These are phyloP conservation scores for Nemania diffusa DNA, from an alignment of 2,329 filamentous ascomycete genomes.

Conservation along the genomic window DNA sequence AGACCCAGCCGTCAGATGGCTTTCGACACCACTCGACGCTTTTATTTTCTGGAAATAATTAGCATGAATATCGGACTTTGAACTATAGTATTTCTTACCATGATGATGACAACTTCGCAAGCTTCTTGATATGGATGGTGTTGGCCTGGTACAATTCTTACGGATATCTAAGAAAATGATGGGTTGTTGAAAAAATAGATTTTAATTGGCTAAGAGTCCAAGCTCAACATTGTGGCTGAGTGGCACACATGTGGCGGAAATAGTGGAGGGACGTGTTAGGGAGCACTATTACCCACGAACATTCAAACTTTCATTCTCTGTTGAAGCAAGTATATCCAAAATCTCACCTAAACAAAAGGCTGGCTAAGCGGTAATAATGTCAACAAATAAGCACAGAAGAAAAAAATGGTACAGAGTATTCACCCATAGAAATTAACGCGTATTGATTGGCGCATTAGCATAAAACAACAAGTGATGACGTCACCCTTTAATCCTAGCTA, in stretches of 20 bases:
- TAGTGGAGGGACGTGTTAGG: not conserved
- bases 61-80: not conserved
- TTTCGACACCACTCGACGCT: constrained; percentile 29
- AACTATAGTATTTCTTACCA: constrained; percentile 21
- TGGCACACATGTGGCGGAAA: constrained; percentile 20
- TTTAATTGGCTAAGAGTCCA: constrained; percentile 31
- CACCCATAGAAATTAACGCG: too few relatives aligned
- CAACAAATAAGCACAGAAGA: not conserved
- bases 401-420: not conserved
- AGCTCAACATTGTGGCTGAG: constrained; percentile 23
- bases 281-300: not conserved
- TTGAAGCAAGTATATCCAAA: not conserved
- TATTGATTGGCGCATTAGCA: too few relatives aligned
- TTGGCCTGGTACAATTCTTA: not conserved
- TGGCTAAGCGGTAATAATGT: not conserved
- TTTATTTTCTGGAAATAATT: constrained; percentile 35
- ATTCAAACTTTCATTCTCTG: not conserved
- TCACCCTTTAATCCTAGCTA: too few relatives aligned
- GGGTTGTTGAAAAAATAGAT: constrained; percentile 19
- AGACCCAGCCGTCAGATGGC: constrained; percentile 59
- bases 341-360: not conserved
- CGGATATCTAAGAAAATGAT: constrained; percentile 28
- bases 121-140: constrained; percentile 7
- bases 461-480: too few relatives aligned
- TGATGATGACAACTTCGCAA: constrained; percentile 19